Evolutionary conservation across 1,284 basidiomycete genomes (phyloP).

Genomic region (Clitocybe nebularis): DNA sequence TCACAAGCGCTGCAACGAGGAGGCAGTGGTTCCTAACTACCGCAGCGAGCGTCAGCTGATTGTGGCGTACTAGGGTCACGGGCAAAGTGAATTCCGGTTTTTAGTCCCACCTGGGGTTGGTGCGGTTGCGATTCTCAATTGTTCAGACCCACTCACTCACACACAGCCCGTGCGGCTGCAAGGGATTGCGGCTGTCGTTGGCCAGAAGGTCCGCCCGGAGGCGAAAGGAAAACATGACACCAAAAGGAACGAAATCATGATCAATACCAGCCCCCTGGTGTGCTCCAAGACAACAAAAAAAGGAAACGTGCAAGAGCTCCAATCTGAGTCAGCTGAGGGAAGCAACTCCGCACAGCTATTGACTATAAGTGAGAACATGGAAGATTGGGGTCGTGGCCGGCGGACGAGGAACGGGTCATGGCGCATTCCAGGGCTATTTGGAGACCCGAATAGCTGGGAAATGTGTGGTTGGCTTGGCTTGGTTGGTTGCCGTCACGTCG

Average conservation of each 20-base stretch:
- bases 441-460: neutral
- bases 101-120: neutral
- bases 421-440: neutral
- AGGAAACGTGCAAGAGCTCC: neutral
- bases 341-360: too few relatives aligned
- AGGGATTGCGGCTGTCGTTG: neutral
- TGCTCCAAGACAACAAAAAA: slow-evolving; percentile 1
- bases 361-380: neutral
- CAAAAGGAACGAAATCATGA: neutral
- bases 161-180: neutral
- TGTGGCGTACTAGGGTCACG: neutral
- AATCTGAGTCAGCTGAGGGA: neutral
- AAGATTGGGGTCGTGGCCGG: neutral
- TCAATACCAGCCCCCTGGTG: neutral
- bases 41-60: neutral
- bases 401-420: neutral
- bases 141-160: neutral
- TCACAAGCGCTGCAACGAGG: neutral
- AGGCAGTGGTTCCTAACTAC: neutral
- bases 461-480: neutral
- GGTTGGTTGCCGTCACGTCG: too few relatives aligned
- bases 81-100: neutral
- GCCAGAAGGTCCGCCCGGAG: neutral
- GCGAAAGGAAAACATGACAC: neutral
- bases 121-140: neutral